Conservation (phyloP, 768 basidiomycete genomes). For the Suillus plorans region DNA sequence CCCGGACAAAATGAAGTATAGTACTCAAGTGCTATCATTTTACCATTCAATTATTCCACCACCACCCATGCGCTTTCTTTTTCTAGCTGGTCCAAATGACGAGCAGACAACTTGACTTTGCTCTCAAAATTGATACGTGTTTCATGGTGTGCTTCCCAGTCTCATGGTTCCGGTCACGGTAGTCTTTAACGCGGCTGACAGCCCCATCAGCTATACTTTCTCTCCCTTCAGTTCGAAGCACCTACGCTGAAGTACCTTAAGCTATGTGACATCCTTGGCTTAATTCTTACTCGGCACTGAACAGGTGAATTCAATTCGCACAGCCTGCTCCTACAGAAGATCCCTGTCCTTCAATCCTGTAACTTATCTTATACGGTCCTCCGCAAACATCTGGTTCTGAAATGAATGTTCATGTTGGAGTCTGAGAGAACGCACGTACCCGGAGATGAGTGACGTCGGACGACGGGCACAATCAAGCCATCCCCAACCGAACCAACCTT, state of each 20-base stretch:
- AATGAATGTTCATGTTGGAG: background rate
- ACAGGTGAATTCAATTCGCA: background rate
- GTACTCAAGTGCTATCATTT: background rate
- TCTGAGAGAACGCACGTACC: too few species aligned
- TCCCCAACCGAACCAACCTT: too few species aligned
- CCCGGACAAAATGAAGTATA: constrained; percentile 1
- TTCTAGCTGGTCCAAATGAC: background rate
- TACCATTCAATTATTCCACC: background rate
- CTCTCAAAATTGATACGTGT: constrained; percentile 4
- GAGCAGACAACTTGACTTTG: background rate
- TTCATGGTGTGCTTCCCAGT: background rate
- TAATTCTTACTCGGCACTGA: background rate
- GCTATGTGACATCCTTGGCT: constrained; percentile 1
- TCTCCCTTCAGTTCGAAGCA: background rate
- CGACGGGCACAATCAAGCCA: too few species aligned
- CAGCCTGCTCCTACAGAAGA: background rate
- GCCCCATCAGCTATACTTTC: constrained; percentile 4
- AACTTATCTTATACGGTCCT: constrained; percentile 3
- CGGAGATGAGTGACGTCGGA: too few species aligned
- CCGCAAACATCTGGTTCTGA: constrained; percentile 1
- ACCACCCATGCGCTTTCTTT: background rate
- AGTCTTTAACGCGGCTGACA: constrained; percentile 8
- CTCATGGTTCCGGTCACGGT: background rate
- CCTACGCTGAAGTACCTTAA: constrained; percentile 9
- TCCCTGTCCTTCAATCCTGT: background rate